Evolutionary conservation across 2,329 filamentous ascomycete genomes (phyloP).

Genomic region (Taxawa tesnikishii): DNA sequence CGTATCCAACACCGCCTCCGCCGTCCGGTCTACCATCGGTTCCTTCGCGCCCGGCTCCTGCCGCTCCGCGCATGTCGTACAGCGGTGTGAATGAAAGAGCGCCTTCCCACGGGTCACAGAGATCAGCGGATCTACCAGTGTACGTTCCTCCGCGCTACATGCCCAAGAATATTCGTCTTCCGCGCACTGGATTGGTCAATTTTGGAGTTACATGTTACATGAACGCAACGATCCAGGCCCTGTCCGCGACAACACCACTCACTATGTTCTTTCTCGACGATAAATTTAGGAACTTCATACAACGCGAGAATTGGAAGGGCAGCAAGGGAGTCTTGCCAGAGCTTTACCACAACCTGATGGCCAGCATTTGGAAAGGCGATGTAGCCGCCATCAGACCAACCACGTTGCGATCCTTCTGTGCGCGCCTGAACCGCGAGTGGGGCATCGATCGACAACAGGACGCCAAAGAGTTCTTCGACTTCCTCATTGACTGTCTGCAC

Average conservation of each 20-base stretch:
- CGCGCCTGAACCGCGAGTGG: slow-evolving; percentile 52
- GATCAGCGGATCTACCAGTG: slow-evolving; percentile 24
- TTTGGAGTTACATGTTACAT: slow-evolving; percentile 81
- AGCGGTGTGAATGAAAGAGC: slow-evolving; percentile 60
- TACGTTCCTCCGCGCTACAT: slow-evolving; percentile 34
- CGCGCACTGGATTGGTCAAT: slow-evolving; percentile 66
- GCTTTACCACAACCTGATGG: slow-evolving; percentile 48
- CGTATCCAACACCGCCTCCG: slow-evolving; percentile 18
- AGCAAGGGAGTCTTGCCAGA: slow-evolving; percentile 51
- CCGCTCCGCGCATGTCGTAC: slow-evolving; percentile 55
- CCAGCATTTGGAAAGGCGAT: slow-evolving; percentile 51
- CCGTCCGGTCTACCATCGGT: slow-evolving; percentile 35
- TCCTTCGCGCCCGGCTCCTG: slow-evolving; percentile 46
- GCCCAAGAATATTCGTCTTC: slow-evolving; percentile 33
- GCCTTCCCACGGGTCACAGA: slow-evolving; percentile 19
- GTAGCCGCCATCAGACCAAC: slow-evolving; percentile 31
- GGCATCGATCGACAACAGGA: slow-evolving; percentile 75
- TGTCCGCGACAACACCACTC: slow-evolving; percentile 57
- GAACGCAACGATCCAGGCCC: slow-evolving; percentile 77
- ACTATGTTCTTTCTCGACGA: slow-evolving; percentile 53
- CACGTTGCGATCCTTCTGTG: slow-evolving; percentile 47
- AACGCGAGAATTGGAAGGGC: slow-evolving; percentile 50
- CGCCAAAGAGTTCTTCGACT: slow-evolving; percentile 78
- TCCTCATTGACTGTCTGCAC: slow-evolving; percentile 67
- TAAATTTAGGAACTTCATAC: slow-evolving; percentile 48